Evolutionary conservation across 352 stramenopile genomes (phyloP).

Genomic region (Globisporangium mamillatum): DNA sequence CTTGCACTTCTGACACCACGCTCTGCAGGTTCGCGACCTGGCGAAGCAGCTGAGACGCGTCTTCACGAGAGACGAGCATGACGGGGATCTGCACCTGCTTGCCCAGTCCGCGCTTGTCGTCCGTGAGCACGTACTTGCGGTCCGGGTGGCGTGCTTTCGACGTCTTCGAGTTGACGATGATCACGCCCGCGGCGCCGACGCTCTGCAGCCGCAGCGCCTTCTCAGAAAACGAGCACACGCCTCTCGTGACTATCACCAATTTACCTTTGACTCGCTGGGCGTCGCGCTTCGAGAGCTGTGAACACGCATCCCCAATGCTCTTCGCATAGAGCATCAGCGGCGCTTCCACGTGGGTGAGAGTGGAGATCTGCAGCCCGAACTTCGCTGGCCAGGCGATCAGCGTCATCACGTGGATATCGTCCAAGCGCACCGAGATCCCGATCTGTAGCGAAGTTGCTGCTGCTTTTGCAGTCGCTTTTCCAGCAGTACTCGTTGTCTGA

Average conservation of each 20-base stretch:
- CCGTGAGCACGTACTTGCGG: constrained; percentile 64
- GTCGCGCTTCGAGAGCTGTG: constrained; percentile 22
- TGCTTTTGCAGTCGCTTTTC: background rate
- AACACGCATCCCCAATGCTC: constrained; percentile 49
- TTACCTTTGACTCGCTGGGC: constrained; percentile 34
- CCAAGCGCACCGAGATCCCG: constrained; percentile 56
- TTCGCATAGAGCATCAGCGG: constrained; percentile 44
- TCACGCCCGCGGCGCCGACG: constrained; percentile 50
- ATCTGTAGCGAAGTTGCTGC: constrained; percentile 27
- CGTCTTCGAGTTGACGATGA: constrained; percentile 74
- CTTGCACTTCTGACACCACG: background rate
- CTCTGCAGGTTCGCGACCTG: constrained; percentile 19
- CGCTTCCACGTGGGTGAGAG: constrained; percentile 45
- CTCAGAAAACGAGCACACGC: constrained; percentile 72
- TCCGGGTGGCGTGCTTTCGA: constrained; percentile 33
- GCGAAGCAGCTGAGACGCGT: constrained; percentile 47
- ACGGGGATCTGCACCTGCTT: constrained; percentile 58
- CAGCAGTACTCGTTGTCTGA: background rate
- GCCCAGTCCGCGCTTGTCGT: constrained; percentile 45
- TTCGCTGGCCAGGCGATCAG: constrained; percentile 60
- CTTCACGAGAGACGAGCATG: constrained; percentile 58
- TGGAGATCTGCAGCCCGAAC: constrained; percentile 56
- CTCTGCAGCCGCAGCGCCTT: constrained; percentile 69
- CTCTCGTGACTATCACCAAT: constrained; percentile 68
- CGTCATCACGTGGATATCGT: constrained; percentile 63